phyloP scores from a whole-genome alignment of 352 stramenopile genomes.

The Phytophthora capsici region DNA sequence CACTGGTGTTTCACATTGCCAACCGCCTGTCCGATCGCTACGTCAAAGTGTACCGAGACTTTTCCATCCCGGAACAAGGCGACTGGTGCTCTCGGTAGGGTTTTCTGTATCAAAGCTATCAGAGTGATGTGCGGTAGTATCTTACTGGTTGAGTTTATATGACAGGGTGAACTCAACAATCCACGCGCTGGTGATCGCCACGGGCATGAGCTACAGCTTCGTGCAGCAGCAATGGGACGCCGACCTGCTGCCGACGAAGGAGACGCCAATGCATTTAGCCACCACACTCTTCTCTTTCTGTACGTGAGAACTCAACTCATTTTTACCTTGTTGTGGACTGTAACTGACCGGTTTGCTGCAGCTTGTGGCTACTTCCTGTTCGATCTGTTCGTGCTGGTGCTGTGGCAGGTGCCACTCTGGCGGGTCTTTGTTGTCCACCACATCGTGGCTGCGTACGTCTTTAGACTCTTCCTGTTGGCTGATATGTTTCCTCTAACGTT shows the following conservation, averaged over 20 bases:
- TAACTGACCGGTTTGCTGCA: constrained; percentile 29
- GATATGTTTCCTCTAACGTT: constrained; percentile 1
- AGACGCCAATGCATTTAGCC: constrained; percentile 50
- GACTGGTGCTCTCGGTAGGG: constrained; percentile 85
- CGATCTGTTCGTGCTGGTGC: constrained; percentile 75
- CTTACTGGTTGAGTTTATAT: neutral
- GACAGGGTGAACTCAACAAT: constrained; percentile 82
- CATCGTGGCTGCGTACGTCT: constrained; percentile 76
- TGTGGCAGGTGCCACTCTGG: constrained; percentile 78
- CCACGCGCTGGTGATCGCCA: constrained; percentile 71
- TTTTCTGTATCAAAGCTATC: constrained; percentile 15
- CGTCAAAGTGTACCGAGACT: constrained; percentile 73
- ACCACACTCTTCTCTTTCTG: constrained; percentile 81
- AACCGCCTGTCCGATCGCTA: constrained; percentile 61
- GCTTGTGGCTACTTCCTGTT: constrained; percentile 87
- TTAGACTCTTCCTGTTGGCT: neutral
- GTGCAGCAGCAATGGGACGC: constrained; percentile 68
- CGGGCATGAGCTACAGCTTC: constrained; percentile 70
- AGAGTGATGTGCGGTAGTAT: neutral
- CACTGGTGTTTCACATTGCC: constrained; percentile 55
- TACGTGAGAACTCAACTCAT: constrained; percentile 35
- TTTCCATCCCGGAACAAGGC: constrained; percentile 68
- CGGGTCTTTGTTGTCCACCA: constrained; percentile 84
- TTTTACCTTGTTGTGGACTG: too few relatives aligned
- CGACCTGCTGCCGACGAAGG: constrained; percentile 61